Base-by-base conservation (phyloP, 2,329 filamentous ascomycete species). In the Dryadomyces quercus-mongolicae region DNA sequence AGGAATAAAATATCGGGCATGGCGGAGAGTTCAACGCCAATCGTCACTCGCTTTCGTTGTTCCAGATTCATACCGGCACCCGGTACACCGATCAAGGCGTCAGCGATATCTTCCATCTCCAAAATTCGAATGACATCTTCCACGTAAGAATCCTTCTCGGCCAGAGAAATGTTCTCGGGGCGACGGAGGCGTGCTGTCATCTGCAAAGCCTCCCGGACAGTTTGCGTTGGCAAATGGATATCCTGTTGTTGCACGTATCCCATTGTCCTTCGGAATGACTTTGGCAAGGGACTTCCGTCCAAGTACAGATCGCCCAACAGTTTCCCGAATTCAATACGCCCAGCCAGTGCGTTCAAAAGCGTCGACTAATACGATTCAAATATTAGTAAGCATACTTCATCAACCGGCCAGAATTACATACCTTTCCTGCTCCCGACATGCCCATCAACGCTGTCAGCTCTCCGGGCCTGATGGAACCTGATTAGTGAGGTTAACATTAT, bases 11-110 rank as follows among this genome's bases (percentile, higher is more conserved):
- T 75, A 40, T 88, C 83, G 5, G 92, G 92, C 72, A 92, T 95
- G 4, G 91, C 91, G 47, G 89, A 91, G 21, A 97, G 78, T 67
- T 96, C 92, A n/a, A 96, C 91, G 69, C 89, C 92, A 59, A 96
- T 43, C 0, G 91, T 96, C 5, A 95, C 77, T 63, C 89, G 86
- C 68, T 84, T 84, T 49, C 80, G 74, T 66, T 84, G 80, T 62
- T 84, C 81, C 10, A 82, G 78, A 64, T 87, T 87, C 40, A 88
- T 76, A 70, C 88, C 90, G 73, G 93, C 88, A 58, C 90, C 90
- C 8, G 88, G 88, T 34, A 94, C 85, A 75, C 91, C 91, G 21
- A 51, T 51, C 5, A 51, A 21, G 10, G 49, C 49, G 21, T 51
- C 49, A 10, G 49, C 49, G n/a, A 51, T 42, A 21, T 44, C 49